Base-by-base conservation (phyloP, 441 rosid species). In the Erodium texanum region DNA sequence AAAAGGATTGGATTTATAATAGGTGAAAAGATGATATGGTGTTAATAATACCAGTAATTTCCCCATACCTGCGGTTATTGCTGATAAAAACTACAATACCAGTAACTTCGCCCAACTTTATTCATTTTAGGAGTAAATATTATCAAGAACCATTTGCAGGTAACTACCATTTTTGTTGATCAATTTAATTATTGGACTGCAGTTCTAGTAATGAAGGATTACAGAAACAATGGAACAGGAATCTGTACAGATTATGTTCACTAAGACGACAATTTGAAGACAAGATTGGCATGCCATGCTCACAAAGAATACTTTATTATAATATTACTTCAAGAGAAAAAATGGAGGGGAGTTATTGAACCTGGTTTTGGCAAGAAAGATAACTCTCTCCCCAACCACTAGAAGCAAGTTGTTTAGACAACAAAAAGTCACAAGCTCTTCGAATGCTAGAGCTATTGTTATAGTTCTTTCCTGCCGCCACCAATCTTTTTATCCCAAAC, bases 371-470 rank as follows among this genome's bases (percentile, higher is more conserved):
- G 75, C 93, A 88, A 71, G 96, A 88, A 72, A 89, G 90, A 70
- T 92, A 92, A 77, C 96, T 89, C 83, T 92, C 96, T 82, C 96
- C 98, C 98, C 98, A 93, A 64, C 98, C 96, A 27, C 95, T 97
- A 7, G 92, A 85, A 54, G 86, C 65, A 66, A 68, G 68, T 70
- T 73, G 64, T 27, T 68, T 73, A 5, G 72, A 68, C 48, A 73
- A 18, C 23, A 73, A 64, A 64, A 45, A 73, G 2, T 52, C 18
- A 9, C 71, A 68, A 65, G 72, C 76, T 69, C 68, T 73, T 22
- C 72, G 68, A 6, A 73, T 15, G 11, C 65, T 52, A 0, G 61
- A 24, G 34, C 76, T 63, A 64, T 34, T 68, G 10, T 20, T 16
- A 54, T 68, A 73, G n/a, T n/a, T 48, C 63, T 56, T 73, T 34